Conservation (phyloP, 768 basidiomycete genomes). For the Cytidiella melzeri region DNA sequence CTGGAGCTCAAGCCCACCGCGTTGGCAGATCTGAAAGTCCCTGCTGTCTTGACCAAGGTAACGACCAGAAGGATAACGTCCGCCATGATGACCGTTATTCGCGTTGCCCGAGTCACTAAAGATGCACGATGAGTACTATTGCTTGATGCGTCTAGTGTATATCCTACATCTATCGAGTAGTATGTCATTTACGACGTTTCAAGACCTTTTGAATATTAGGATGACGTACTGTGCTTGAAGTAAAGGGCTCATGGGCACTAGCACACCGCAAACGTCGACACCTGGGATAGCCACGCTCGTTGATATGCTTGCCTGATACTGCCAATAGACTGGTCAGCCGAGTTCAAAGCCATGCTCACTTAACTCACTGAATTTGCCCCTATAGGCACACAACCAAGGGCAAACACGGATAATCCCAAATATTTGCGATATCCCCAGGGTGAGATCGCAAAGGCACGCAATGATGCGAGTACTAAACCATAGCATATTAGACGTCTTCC, state of each 20-base stretch:
- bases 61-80: not conserved
- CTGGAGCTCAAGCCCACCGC: not conserved
- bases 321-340: not conserved
- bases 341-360: not conserved
- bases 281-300: not conserved
- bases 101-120: not conserved
- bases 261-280: not conserved
- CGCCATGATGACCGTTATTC: not conserved
- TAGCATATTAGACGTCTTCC: not conserved
- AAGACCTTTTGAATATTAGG: not conserved
- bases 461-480: not conserved
- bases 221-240: not conserved
- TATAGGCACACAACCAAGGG: not conserved
- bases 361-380: not conserved
- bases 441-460: slow-evolving; percentile 1
- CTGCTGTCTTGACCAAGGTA: not conserved
- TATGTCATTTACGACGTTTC: not conserved
- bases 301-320: not conserved
- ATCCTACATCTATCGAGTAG: not conserved
- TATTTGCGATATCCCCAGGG: not conserved
- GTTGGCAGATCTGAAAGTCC: not conserved
- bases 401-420: not conserved
- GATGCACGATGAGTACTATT: not conserved
- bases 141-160: not conserved
- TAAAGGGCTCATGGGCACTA: not conserved